Evolutionary conservation across 2,329 filamentous ascomycete species (phyloP), one percentile per base, ranked within the genome.

Genomic region (Trichothecium sympodiale): DNA sequence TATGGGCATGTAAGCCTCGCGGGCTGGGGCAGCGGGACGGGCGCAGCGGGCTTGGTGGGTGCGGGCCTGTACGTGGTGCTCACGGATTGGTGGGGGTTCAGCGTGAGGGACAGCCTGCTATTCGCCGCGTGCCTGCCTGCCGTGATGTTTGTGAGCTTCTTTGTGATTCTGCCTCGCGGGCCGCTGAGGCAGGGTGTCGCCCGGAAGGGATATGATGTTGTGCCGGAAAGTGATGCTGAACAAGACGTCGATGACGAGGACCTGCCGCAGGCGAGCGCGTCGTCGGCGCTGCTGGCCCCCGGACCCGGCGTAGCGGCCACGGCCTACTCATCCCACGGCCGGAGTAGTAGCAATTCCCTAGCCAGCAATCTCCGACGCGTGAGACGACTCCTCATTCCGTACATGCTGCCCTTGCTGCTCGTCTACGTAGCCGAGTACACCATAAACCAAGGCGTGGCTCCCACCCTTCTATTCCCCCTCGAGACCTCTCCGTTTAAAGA

Each of bases 381-480:
- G 0, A 70, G 63, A 41, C 66, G 69, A 1, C 66, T 96, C 2
- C 80, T 95, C 51, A 64, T 93, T 31, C 76, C 76, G 0, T 80
- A 80, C 56, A 96, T 98, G 87, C 68, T 94, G 4, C 91, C 91
- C 0, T 69, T 98, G 12, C 69, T 96, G 25, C 64, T 96, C 13
- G 91, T 98, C 20, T 98, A 95, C 55, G 74, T 96, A 26, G 86
- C 88, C 38, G 91, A 98, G 63, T 98, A 98, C 56, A 93, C 84
- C 37, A 95, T 96, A 59, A 96, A 96, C 61, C 88, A 94, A 62
- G 89, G 88, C 26, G 86, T 96, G 1, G 70, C 86, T 0, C 89
- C 91, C 1, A 94, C 87, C 0, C 66, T 96, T 0, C 72, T 98
- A 4, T 98, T 94, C 53, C 86, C 88, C 0, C 66, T 95, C 1